These are phyloP conservation scores for Phascolomyces articulosus DNA, from an alignment of 371 early-diverging fungal genomes.

Conservation along the genomic window DNA sequence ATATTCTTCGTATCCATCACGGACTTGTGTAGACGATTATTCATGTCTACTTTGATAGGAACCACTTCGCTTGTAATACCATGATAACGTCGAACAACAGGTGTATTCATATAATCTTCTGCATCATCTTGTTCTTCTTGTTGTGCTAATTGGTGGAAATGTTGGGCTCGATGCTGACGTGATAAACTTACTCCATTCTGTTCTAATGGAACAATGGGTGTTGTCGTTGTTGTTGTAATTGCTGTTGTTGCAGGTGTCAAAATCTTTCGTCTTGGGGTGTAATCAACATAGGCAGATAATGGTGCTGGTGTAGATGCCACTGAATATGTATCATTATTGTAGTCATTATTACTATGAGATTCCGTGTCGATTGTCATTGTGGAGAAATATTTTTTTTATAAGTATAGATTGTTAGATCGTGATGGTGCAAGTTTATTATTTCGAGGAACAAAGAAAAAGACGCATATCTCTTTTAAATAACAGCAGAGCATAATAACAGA, in stretches of 20 bases:
- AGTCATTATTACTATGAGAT: background rate
- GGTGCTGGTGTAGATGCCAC: constrained; percentile 12
- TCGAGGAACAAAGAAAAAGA: no score
- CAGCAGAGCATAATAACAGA: no score
- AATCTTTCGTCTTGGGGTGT: constrained; percentile 37
- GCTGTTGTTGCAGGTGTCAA: background rate
- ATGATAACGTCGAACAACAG: constrained; percentile 34
- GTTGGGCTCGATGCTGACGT: constrained; percentile 28
- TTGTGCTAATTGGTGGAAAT: constrained; percentile 37
- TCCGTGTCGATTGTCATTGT: background rate
- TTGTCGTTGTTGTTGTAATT: no score
- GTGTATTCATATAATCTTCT: constrained; percentile 43
- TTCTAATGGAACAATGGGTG: constrained; percentile 12
- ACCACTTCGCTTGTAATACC: constrained; percentile 27
- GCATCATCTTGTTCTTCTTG: background rate
- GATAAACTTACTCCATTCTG: constrained; percentile 17
- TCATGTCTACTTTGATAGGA: constrained; percentile 6
- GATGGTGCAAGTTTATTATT: no score
- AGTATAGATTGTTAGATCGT: no score
- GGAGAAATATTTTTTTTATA: background rate
- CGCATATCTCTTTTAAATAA: no score
- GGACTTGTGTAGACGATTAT: background rate
- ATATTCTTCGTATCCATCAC: background rate
- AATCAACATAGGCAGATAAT: constrained; percentile 42
- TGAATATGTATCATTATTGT: background rate